A percentile compares a stretch with the other conserved stretches of the same genome.
phyloP scores from a whole-genome alignment of 1,139 yeast genomes.

The Arxiozyma telluris region DNA sequence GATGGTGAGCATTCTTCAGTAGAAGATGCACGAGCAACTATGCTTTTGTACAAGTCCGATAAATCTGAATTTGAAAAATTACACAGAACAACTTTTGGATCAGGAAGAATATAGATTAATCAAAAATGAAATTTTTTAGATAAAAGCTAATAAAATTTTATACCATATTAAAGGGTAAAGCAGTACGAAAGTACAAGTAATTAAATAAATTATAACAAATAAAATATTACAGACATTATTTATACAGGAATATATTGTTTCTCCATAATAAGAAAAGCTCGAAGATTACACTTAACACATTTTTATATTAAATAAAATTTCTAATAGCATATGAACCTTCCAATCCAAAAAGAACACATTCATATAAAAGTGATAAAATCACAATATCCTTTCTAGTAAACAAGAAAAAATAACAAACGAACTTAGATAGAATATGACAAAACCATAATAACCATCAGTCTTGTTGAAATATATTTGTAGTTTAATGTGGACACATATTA shows the following conservation, averaged over 20 bases:
- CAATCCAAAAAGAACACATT: background rate
- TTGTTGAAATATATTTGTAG: background rate
- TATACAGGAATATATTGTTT: too few species aligned
- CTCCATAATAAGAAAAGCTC: background rate
- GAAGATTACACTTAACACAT: background rate
- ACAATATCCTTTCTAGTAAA: background rate
- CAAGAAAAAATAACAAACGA: too few species aligned
- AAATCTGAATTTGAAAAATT: constrained; percentile 42
- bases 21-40: constrained; percentile 83
- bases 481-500: background rate
- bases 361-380: background rate
- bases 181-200: too few species aligned
- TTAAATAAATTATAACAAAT: too few species aligned
- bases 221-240: too few species aligned
- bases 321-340: background rate
- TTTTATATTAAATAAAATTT: too few species aligned
- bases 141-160: too few species aligned
- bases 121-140: too few species aligned
- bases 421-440: too few species aligned
- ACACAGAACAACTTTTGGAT: constrained; percentile 5
- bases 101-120: background rate
- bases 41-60: constrained; percentile 61
- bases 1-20: constrained; percentile 74
- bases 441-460: background rate
- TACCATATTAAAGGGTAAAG: background rate